Conservation (phyloP, 2,329 filamentous ascomycete genomes). For the Pleurostoma richardsiae region DNA sequence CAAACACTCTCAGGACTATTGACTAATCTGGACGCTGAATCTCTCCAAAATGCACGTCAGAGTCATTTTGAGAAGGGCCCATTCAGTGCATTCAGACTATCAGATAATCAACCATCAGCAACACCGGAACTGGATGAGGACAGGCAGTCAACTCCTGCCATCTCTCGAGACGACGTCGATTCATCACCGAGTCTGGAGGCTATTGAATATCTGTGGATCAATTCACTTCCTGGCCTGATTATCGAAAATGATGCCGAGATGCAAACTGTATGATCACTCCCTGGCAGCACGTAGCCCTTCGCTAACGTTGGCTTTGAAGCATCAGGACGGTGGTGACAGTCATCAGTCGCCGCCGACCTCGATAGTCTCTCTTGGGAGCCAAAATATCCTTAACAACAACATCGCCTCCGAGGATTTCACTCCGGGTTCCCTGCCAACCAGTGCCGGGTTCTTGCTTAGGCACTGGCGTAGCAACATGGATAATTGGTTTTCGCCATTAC, state of each 20-base stretch:
- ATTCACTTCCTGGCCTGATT: not conserved
- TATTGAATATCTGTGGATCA: not conserved
- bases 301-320: not conserved
- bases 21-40: not conserved
- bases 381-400: not conserved
- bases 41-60: not conserved
- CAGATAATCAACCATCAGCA: not conserved
- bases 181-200: not conserved
- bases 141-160: not conserved
- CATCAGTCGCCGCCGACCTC: not conserved
- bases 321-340: not conserved
- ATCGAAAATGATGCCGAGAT: not conserved
- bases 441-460: not conserved
- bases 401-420: not conserved
- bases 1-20: not conserved
- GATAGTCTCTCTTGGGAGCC: not conserved
- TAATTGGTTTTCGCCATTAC: not conserved
- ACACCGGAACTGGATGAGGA: not conserved
- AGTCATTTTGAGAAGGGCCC: not conserved
- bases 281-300: not conserved
- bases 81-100: not conserved
- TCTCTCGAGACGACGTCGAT: not conserved
- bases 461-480: not conserved
- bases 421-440: not conserved
- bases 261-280: not conserved